Percentiles rank a stretch among this genome's conserved stretches.
phyloP scores from a whole-genome alignment of 2,329 filamentous ascomycete species.

The Ramularia endophylla region DNA sequence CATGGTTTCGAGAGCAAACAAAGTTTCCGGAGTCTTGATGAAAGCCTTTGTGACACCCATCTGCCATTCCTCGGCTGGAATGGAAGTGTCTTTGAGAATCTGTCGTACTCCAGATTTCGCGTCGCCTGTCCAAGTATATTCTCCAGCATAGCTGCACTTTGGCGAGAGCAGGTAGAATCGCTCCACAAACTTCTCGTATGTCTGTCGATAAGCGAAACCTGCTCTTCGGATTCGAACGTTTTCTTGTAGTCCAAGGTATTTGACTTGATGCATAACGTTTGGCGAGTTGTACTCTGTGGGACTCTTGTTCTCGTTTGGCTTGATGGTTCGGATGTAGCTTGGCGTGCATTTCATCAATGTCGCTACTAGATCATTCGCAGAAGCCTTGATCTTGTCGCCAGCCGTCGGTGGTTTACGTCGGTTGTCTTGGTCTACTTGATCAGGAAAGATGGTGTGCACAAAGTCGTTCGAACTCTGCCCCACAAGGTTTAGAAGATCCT shows the following conservation, averaged over 20 bases:
- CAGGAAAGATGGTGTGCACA: constrained; percentile 80
- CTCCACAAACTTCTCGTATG: constrained; percentile 97
- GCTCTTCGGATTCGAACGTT: constrained; percentile 96
- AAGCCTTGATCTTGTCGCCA: constrained; percentile 91
- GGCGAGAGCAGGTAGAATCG: constrained; percentile 94
- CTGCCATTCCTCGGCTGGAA: constrained; percentile 92
- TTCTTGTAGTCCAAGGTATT: constrained; percentile 98
- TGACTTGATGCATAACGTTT: constrained; percentile 97
- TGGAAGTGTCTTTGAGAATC: constrained; percentile 93
- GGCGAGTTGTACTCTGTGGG: constrained; percentile 83
- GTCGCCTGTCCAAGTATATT: constrained; percentile 93
- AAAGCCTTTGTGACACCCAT: constrained; percentile 97
- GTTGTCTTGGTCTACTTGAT: constrained; percentile 93
- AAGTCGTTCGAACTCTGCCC: constrained; percentile 79
- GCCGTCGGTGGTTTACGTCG: constrained; percentile 89
- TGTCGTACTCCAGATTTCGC: constrained; percentile 81
- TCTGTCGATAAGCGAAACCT: constrained; percentile 94
- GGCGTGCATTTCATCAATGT: constrained; percentile 97
- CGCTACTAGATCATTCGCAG: constrained; percentile 88
- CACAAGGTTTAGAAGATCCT: constrained; percentile 85
- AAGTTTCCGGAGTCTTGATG: constrained; percentile 94
- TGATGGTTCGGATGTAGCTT: constrained; percentile 98
- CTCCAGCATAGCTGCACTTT: constrained; percentile 90
- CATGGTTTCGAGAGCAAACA: constrained; percentile 97
- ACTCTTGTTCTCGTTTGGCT: constrained; percentile 98